Base-by-base conservation (phyloP, 495 filamentous ascomycete species). In the Daldinia bambusicola region DNA sequence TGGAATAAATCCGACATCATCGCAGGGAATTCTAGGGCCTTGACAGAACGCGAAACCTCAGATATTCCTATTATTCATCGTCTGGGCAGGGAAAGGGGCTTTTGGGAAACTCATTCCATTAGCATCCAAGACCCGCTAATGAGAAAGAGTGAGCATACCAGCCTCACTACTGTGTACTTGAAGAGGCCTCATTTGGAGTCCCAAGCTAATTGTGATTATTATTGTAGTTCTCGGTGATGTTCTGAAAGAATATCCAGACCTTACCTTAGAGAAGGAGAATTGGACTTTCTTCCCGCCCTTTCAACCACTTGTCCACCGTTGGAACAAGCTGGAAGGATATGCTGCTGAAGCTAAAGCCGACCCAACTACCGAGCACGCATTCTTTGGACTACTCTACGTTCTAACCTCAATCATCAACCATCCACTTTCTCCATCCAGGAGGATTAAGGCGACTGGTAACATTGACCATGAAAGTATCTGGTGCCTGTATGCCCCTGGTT, bases 231-330 rank as follows among this genome's bases (percentile, higher is more conserved):
- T 90, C 0, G 70, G 72, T 5, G 70, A 77, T 4, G 84, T 85
- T 2, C 77, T 90, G 7, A 77, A 80, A 16, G 80, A 80, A 8
- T 90, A 90, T 67, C 87, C 84, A 13, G 84, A 85, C 13, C 76
- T 89, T 10, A 86, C 88, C 2, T 76, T 84, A 13, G 82, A 77
- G 6, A 64, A 87, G n/a, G 76, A 85, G 60, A 80, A 81, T 2
- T 80, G 89, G 48, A 84, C 85, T 14, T 88, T 90, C 70, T 66
- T 32, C 1, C 75, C 77, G 0, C 84, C 84, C 0, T 90, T 87
- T 72, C 77, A 80, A 63, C 84, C 88, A 5, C 78, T 91, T 10
- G 83, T 90, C 30, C 86, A 90, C 71, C 83, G 55, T 30, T 58
- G 55, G 89, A 74, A 83, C 0, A 69, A 77, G 2, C 77, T 90